Base-by-base conservation (phyloP, 306 rosid species). In the Acacia crassicarpa region DNA sequence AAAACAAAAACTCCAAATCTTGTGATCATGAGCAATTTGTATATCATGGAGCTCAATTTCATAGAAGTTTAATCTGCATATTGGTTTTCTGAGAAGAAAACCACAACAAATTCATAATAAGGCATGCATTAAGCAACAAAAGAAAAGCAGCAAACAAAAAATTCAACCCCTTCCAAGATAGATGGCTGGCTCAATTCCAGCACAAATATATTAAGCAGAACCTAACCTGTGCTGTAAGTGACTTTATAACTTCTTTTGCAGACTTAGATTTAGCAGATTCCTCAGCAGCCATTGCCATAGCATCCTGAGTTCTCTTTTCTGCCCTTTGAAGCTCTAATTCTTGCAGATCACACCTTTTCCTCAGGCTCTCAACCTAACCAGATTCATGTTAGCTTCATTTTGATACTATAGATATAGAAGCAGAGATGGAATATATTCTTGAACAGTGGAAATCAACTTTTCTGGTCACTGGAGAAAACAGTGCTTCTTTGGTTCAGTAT, bases 191-290 rank as follows among this genome's bases (percentile, higher is more conserved):
- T 78, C 62, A 54, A 83, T 71, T 78, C 74, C 72, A 78, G 83
- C 68, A 65, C 72, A 76, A 65, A 68, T 70, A 65, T 4, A 77
- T 53, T 40, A 49, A 83, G 67, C 70, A 83, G 85, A 76, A 82
- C 77, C 48, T 71, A 33, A 96, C 99, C 99, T 96, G 97, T 66
- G 97, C 90, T 1, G 99, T 86, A 45, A 96, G 97, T 54, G 95
- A 88, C 89, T 91, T 96, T 77, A 96, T 96, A 79, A 92, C 99
- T 88, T 96, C 98, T 89, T 96, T 96, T 38, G 97, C 98, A 56
- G 96, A 94, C 85, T 84, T 88, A 83, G 89, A 91, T 88, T 91
- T 96, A 43, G 88, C 84, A 87, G 97, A 87, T 82, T 96, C 99
- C 80, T 96, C 99, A 4, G 97, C 87, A 81, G 94, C 97, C 69